Evolutionary conservation across 2,329 filamentous ascomycete species (phyloP), one percentile per base, ranked within the genome.

Genomic region (Fusarium lateritium): DNA sequence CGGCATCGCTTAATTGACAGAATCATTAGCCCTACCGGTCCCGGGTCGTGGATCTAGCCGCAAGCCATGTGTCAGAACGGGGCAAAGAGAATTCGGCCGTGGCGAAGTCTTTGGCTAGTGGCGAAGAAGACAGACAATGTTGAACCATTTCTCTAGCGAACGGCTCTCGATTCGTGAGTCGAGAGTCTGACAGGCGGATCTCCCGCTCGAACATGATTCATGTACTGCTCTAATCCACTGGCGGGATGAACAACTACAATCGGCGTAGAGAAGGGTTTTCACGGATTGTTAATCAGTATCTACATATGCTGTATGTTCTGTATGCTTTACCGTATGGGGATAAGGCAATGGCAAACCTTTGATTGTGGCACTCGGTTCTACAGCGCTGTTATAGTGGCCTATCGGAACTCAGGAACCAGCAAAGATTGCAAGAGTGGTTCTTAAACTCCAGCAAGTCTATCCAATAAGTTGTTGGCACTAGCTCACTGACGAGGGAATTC

Each of bases 151-250:
- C n/a, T 19, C 9, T 36, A 46, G 28, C 24, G 15, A 31, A 28
- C 34, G n/a, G n/a, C 11, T 9, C 26, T 40, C 19, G 34, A 38
- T 22, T 43, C 38, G 38, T n/a, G 17, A 36, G 7, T 9, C 26
- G 26, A n/a, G 38, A 60, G n/a, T 22, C 43, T 65, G 46, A 36
- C 42, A 54, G 19, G 54, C 47, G 19, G 47, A 54, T 50, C 36
- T 45, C 49, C 42, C 53, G 19, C 17, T 26, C 7, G n/a, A 28
- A 34, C 53, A 65, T 43, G 60, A 56, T 42, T 65, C 65, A 47
- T 49, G 33, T 15, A 15, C 31, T 38, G 33, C 26, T 19, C 33
- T 17, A 26, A 21, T 13, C 34, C 17, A 42, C 26, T 11, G 46
- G 36, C n/a, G 21, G 26, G 28, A 13, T 13, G 10, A 31, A 11